Base-by-base conservation (phyloP, 2,329 filamentous ascomycete species). In the Fusarium ramigenum region DNA sequence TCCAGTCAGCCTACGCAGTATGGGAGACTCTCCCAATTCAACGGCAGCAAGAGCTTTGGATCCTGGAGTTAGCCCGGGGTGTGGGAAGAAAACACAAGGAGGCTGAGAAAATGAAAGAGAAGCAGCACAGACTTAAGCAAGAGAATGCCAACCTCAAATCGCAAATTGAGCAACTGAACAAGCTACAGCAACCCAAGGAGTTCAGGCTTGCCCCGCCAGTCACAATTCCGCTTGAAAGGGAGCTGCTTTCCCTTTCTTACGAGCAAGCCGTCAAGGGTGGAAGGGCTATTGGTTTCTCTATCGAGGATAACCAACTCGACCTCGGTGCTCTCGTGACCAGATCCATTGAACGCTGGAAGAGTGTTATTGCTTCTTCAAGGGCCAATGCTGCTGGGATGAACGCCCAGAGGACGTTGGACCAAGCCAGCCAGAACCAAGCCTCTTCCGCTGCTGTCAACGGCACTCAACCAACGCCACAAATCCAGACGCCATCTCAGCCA, bases 1-100 rank as follows among this genome's bases (percentile, higher is more conserved):
- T 97, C 10, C 88, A 93, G n/a, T 89, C 91, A 19, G 91, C 93
- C 1, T 97, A 91, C 79, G 87, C 88, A 11, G 92, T 93, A 46
- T 98, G 95, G 95, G 89, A 89, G 58, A 85, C 85, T 4, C 84
- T 96, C 32, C 82, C 90, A 1, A 73, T 80, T 5, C 87, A 88
- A 40, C 86, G 88, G 28, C 87, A 88, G 59, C 85, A 85, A 32
- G 88, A 91, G 72, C 84, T 91, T 11, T 92, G 90, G 90, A 82
- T 86, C 9, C 78, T 92, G 40, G 89, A 91, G 78, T 81, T 92
- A 43, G 90, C 90, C 1, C 84, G 90, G n/a, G 85, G 86, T 36
- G 84, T 91, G 4, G 88, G 88, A 10, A 82, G 86, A 63, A 89
- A 87, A 72, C 85, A 89, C 67, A 88, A 88, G 61, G 87, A 90